These are phyloP conservation scores for Rhododendron simsii DNA, from an alignment of 148 eudicot species.

Conservation along the genomic window DNA sequence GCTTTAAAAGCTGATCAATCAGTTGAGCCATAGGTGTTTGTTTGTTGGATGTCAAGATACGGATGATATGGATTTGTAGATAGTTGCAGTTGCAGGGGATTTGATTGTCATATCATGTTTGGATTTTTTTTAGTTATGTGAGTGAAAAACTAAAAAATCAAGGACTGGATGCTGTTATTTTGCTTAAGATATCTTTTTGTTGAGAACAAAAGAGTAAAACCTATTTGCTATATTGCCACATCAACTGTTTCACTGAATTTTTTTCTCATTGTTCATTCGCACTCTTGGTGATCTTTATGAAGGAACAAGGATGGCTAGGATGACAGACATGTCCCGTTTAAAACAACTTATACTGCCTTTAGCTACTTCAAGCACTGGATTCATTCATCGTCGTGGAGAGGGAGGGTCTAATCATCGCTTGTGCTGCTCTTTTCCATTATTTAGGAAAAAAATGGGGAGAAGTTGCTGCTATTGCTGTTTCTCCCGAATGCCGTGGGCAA, in stretches of 20 bases:
- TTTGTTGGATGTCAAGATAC: neutral
- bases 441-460: constrained; percentile 79
- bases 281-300: constrained; percentile 79
- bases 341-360: constrained; percentile 60
- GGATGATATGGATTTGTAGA: neutral
- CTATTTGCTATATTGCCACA: neutral
- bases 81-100: neutral
- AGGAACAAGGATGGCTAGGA: constrained; percentile 84
- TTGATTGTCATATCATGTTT: neutral
- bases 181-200: neutral
- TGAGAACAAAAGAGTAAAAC: neutral
- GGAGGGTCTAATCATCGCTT: constrained; percentile 92
- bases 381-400: constrained; percentile 80
- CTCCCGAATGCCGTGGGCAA: constrained; percentile 93
- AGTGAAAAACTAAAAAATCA: neutral
- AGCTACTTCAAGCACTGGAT: constrained; percentile 65
- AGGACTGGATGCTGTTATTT: neutral
- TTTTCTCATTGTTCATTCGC: neutral
- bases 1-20: neutral
- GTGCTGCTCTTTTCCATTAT: constrained; percentile 82
- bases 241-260: neutral
- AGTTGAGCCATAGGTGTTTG: neutral
- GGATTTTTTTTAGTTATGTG: neutral
- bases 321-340: constrained; percentile 57
- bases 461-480: constrained; percentile 93